These are phyloP conservation scores for Spencermartinsiella europaea DNA, from an alignment of 805 yeast genomes.

Conservation along the genomic window DNA sequence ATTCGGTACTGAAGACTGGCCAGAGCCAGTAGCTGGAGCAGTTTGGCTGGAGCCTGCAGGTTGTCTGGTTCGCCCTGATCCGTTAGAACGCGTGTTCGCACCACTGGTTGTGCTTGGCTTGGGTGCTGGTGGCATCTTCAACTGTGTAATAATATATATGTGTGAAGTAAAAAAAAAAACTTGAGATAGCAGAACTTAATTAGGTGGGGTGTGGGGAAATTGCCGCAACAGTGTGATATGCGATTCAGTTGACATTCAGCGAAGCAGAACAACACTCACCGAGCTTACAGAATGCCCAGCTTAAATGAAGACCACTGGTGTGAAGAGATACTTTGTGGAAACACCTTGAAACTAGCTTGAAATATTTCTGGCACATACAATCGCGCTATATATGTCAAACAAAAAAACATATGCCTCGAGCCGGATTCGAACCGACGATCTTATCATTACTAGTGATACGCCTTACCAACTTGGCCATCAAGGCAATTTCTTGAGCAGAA, in stretches of 20 bases:
- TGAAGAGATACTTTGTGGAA: too few species aligned
- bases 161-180: too few species aligned
- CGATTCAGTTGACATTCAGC: too few species aligned
- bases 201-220: too few species aligned
- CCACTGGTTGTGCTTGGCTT: background rate
- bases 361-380: too few species aligned
- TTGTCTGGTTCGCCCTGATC: background rate
- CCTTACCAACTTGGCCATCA: conserved; percentile 73
- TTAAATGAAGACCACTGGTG: background rate
- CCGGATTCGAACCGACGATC: conserved; percentile 78
- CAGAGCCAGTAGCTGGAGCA: background rate
- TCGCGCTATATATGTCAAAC: too few species aligned
- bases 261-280: too few species aligned
- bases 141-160: too few species aligned
- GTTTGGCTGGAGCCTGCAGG: background rate
- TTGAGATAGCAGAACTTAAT: too few species aligned
- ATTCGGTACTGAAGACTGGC: background rate
- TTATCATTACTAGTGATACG: conserved; percentile 87
- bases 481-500: conserved; percentile 33
- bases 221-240: too few species aligned
- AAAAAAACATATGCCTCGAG: conserved; percentile 49
- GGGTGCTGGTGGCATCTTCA: too few species aligned
- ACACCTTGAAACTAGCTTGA: too few species aligned
- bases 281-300: background rate
- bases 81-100: background rate